Evolutionary conservation across 2,329 filamentous ascomycete genomes (phyloP), one percentile per base, ranked within the genome.

Genomic region (Ophiostoma sp.): DNA sequence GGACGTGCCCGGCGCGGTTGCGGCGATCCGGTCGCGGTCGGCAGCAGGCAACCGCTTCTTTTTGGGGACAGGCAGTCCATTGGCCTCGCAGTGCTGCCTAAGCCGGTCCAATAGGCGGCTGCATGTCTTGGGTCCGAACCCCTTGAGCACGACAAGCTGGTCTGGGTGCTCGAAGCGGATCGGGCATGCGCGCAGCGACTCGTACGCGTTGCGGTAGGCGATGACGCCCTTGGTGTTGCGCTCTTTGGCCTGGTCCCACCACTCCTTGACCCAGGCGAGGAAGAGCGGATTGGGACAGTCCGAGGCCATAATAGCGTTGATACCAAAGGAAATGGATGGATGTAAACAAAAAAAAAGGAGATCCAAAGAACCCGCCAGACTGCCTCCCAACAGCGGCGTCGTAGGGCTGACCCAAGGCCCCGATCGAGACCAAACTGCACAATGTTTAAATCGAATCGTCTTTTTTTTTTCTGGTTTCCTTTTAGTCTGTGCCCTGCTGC

Each of bases 201-300:
- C 84, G 74, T 92, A 92, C 0, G 91, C 91, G 73, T 89, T 87
- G 72, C 86, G 89, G 76, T 93, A 94, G 0, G 85, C 88, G n/a
- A 83, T 85, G 38, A 87, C 78, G 36, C 89, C 89, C 75, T 91
- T 92, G 18, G 86, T 85, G 74, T 89, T 91, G 63, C 63, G 84
- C 72, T 91, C 86, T 65, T 84, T 82, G 12, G 89, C 90, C 55
- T 84, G 76, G 62, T 93, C 89, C 65, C 89, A 83, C 89, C 89
- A 92, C 79, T 93, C 89, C 74, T 90, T 88, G 66, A 93, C 86
- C 87, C 89, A 93, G 72, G 80, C 79, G 11, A 93, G 82, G 8
- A 92, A 82, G 55, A 91, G 81, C 5, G 90, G 87, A 73, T 95
- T 95, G 16, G 87, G 84, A 72, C 85, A 88, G 36, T 76, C 78